Percentiles rank a stretch among this genome's conserved stretches.
phyloP scores from a whole-genome alignment of 176 grass and related monocot genomes.

The Cocos nucifera region DNA sequence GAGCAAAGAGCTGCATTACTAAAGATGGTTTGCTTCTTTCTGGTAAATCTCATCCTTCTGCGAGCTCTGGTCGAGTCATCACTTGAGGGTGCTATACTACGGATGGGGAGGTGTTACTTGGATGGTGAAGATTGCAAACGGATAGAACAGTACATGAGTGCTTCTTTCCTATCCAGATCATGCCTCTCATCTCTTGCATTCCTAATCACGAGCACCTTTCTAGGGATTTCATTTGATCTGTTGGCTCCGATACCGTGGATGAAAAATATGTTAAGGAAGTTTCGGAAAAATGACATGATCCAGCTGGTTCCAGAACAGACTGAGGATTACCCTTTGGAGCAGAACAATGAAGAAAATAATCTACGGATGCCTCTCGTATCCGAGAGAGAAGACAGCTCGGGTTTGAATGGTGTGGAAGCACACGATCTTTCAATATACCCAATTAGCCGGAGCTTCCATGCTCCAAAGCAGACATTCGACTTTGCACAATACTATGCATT shows the following conservation, averaged over 20 bases:
- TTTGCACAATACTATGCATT: constrained; percentile 99
- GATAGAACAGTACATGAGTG: constrained; percentile 89
- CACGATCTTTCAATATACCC: constrained; percentile 87
- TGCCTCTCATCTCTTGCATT: constrained; percentile 94
- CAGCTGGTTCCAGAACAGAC: constrained; percentile 93
- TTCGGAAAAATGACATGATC: constrained; percentile 96
- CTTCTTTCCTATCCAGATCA: constrained; percentile 90
- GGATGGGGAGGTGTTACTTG: constrained; percentile 87
- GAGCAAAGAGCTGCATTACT: constrained; percentile 90
- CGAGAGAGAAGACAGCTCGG: constrained; percentile 41
- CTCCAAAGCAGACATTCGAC: constrained; percentile 90
- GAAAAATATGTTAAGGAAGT: constrained; percentile 95
- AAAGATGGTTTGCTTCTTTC: constrained; percentile 99
- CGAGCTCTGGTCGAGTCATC: constrained; percentile 88
- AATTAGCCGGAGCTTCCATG: constrained; percentile 80
- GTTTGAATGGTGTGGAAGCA: constrained; percentile 51
- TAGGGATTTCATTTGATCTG: constrained; percentile 97
- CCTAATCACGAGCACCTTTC: constrained; percentile 85
- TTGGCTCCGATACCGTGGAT: constrained; percentile 87
- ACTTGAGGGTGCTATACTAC: constrained; percentile 80
- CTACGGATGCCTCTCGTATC: constrained; percentile 65
- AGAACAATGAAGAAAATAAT: constrained; percentile 55
- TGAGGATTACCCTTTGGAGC: constrained; percentile 45
- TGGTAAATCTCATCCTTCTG: constrained; percentile 91
- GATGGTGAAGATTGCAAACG: constrained; percentile 73